Base-by-base conservation (phyloP, 1,284 basidiomycete genomes). In the Ceratobasidium sp. region DNA sequence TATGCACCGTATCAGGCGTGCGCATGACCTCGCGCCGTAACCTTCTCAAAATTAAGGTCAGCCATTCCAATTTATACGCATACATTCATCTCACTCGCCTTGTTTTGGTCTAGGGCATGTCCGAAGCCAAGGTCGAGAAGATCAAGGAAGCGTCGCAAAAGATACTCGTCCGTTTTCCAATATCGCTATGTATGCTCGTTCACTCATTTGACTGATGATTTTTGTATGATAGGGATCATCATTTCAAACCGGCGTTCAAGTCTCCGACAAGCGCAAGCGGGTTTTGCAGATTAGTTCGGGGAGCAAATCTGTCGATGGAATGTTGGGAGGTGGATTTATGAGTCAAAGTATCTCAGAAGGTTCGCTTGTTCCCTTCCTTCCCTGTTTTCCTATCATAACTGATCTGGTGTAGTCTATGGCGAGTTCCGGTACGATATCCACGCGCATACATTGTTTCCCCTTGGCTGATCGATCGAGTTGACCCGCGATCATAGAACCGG, bases 41-140 rank as follows among this genome's bases (percentile, higher is more conserved):
- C 77, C 87, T 98, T 83, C 87, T 96, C 77, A 97, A 97, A 84
- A 95, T 98, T 82, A 98, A 98, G 90, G 96, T 93, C 66, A 76
- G 83, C 78, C 28, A 67, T 33, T 50, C 26, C 57, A 65, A 54
- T 56, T 56, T 54, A 71, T 68, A 78, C 80, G 82, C 82, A 80
- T 62, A 79, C 57, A 77, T 71, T 64, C 57, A 67, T 64, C 52
- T 76, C 10, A 74, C 33, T 7, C 57, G 42, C 33, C 52, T 42
- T 56, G 78, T 33, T 33, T 33, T 33, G 33, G 33, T 33, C 4
- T 78, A 94, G 92, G 93, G 93, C 42, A 92, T 94, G 89, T 95
- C 94, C 2, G 94, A 95, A 81, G 94, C 96, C 1, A 98, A 98
- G 84, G 95, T 98, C 0, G 96, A 98, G 83, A 98, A 98, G 84